phyloP scores from a whole-genome alignment of 2,329 filamentous ascomycete genomes.

The Monilinia aucupariae region DNA sequence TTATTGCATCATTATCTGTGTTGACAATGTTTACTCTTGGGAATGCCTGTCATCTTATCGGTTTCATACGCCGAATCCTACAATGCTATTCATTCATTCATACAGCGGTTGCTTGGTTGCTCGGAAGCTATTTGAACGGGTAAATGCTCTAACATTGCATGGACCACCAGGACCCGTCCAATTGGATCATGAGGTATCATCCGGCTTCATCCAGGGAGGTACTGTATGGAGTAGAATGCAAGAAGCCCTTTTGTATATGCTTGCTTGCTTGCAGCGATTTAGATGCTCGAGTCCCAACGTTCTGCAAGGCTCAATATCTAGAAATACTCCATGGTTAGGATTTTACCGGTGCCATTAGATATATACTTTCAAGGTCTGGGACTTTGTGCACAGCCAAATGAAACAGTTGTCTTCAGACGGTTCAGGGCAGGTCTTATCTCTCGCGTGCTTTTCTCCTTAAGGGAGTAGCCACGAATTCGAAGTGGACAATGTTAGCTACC shows the following conservation, averaged over 20 bases:
- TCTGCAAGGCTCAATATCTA: not conserved
- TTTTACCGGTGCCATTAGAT: not conserved
- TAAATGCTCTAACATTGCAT: not conserved
- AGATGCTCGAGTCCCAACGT: constrained; percentile 3
- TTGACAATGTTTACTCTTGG: not conserved
- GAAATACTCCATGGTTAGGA: not conserved
- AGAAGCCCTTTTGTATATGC: not conserved
- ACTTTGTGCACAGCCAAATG: not conserved
- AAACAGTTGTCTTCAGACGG: not conserved
- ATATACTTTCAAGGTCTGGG: not conserved
- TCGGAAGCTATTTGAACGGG: not conserved
- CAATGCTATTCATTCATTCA: not conserved
- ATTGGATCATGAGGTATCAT: not conserved
- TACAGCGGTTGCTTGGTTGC: not conserved
- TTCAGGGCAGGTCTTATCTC: not conserved
- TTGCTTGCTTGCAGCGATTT: not conserved
- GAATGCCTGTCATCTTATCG: not conserved
- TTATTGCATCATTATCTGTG: not conserved
- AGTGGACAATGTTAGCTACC: not conserved
- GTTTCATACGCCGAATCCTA: not conserved
- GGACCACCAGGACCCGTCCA: not conserved
- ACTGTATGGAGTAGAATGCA: not conserved
- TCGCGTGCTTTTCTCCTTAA: not conserved
- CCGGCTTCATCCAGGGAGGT: not conserved
- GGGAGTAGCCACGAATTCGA: not conserved